Evolutionary conservation across 2,329 filamentous ascomycete species (phyloP).

Genomic region (Eutypa lata): DNA sequence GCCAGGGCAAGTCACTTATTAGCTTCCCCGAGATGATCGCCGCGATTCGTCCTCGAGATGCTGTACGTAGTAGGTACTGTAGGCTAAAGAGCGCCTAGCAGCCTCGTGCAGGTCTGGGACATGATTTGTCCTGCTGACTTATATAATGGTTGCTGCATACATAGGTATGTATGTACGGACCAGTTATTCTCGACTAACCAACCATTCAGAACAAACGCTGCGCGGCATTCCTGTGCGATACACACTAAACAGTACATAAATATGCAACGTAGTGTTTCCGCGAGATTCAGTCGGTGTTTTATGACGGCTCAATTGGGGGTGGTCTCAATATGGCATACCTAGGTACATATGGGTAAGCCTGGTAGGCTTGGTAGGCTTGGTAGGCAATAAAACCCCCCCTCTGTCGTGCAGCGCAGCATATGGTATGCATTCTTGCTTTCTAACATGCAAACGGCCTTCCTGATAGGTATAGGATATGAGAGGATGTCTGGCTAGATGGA

Average conservation of each 20-base stretch:
- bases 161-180: slow-evolving; percentile 1
- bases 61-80: slow-evolving; percentile 4
- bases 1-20: neutral
- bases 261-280: slow-evolving; percentile 17
- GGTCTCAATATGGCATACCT: neutral
- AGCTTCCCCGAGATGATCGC: neutral
- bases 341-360: too few species aligned
- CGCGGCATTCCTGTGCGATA: slow-evolving; percentile 12
- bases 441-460: neutral
- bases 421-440: too few species aligned
- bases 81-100: slow-evolving; percentile 20
- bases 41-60: neutral
- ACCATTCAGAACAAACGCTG: slow-evolving; percentile 11
- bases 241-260: neutral
- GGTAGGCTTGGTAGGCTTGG: too few species aligned
- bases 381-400: neutral
- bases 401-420: neutral
- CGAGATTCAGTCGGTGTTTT: neutral
- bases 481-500: neutral
- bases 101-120: slow-evolving; percentile 24
- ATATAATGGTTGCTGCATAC: slow-evolving; percentile 17
- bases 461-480: neutral
- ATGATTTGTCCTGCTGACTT: slow-evolving; percentile 30
- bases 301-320: neutral
- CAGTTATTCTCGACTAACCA: slow-evolving; percentile 16